Base-by-base conservation (phyloP, 805 yeast species). In the Torulaspora maleeae region DNA sequence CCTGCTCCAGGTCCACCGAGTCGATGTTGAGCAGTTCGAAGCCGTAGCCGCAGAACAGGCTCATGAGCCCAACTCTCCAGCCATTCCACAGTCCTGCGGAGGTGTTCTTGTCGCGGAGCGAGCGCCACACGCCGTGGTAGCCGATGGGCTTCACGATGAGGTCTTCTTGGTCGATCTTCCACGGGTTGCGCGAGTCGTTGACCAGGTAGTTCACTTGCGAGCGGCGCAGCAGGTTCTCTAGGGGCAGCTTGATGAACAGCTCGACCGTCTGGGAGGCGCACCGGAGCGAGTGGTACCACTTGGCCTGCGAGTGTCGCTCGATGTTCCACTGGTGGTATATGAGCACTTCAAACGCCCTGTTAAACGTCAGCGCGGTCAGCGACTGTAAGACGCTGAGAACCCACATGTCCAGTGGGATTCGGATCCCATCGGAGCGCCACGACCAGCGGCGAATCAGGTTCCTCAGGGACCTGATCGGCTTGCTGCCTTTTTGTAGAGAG, bases 21-120 rank as follows among this genome's bases (percentile, higher is more conserved):
- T 79, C 77, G 47, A 69, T 72, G 52, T 72, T 75, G 52, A 83
- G 59, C 42, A 84, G 67, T 43, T 77, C 74, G 53, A 85, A 74
- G 1, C 95, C 90, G 84, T 95, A 91, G 41, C 83, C 82, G 9
- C 95, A 93, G 39, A 86, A 64, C 3, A 86, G 77, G 49, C 91
- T 87, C 47, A 88, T 64, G 9, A 86, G 72, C 24, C 95, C 95
- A 34, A 88, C 81, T 62, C 87, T 78, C 98, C 98, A 91, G 29
- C 98, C 99, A 54, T 91, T 77, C 74, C 86, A 90, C 20, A 83
- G 63, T 1, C 76, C 72, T 32, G 66, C 66, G 58, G 68, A 44
- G 36, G 68, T 34, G 57, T 56, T 35, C 5, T 77, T 64, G 47
- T 72, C 71, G 69, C 77, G 78, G 22, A 80, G 57, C 2, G 85